A percentile compares a stretch with the other conserved stretches of the same genome.
These are phyloP conservation scores for Umbelopsis sp. DNA, from an alignment of 192 early-diverging fungal species.

Conservation along the genomic window DNA sequence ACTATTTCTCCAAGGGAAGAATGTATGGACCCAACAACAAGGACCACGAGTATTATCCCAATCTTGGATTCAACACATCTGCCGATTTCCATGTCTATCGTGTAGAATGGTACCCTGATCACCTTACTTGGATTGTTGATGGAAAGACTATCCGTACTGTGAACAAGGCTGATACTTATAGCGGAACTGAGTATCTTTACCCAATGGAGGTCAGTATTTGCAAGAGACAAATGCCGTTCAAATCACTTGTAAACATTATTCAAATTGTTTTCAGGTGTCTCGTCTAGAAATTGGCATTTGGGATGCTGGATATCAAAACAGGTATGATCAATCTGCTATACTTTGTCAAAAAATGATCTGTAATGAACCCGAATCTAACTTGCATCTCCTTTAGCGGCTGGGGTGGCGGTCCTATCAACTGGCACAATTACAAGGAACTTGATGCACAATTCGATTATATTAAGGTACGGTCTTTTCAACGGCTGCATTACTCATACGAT, in stretches of 20 bases:
- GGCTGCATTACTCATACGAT: too few species aligned
- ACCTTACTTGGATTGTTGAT: conserved; percentile 44
- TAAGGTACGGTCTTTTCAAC: neutral
- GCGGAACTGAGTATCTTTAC: conserved; percentile 7
- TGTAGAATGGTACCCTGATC: conserved; percentile 41
- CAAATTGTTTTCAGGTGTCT: neutral
- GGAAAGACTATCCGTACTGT: conserved; percentile 43
- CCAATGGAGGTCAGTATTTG: conserved; percentile 17
- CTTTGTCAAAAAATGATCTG: too few species aligned
- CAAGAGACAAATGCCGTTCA: neutral
- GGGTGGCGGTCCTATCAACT: conserved; percentile 8
- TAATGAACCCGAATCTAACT: too few species aligned
- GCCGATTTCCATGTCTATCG: conserved; percentile 45
- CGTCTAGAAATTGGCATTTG: conserved; percentile 9
- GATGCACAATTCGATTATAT: conserved; percentile 20
- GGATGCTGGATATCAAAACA: conserved; percentile 10
- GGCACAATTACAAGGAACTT: conserved; percentile 11
- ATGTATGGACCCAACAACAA: neutral
- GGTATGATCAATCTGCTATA: too few species aligned
- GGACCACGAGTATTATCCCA: conserved; percentile 15
- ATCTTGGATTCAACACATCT: conserved; percentile 16
- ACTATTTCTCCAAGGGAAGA: conserved; percentile 12
- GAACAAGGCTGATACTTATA: conserved; percentile 34
- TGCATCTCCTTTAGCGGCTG: neutral
- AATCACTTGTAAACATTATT: neutral